phyloP scores from a whole-genome alignment of 208 protist species.

The Sergeia podlipaevii region DNA sequence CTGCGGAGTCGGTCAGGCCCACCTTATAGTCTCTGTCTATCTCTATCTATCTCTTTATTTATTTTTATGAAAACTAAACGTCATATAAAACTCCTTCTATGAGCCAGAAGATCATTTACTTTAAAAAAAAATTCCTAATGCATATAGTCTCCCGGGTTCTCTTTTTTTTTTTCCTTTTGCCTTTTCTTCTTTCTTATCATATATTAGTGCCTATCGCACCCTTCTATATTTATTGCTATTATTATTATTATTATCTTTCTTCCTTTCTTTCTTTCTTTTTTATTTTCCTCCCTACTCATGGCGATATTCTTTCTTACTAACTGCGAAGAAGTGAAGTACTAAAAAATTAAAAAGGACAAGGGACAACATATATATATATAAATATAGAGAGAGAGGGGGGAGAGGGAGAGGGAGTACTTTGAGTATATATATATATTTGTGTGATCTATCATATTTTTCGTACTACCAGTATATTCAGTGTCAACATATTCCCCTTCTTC shows the following conservation, averaged over 20 bases:
- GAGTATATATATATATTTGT: too few species aligned
- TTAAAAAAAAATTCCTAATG: too few species aligned
- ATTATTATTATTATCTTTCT: slow-evolving; percentile 2
- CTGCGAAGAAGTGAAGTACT: too few species aligned
- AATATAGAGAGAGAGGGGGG: neutral
- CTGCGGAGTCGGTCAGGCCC: neutral
- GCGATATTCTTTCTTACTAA: slow-evolving; percentile 1
- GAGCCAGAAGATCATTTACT: neutral
- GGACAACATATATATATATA: slow-evolving; percentile 4
- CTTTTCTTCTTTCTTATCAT: neutral
- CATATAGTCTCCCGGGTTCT: too few species aligned
- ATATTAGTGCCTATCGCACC: neutral
- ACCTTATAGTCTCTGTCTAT: too few species aligned
- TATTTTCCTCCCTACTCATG: slow-evolving; percentile 4
- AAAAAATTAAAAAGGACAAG: slow-evolving; percentile 16
- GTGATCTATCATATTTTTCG: too few species aligned
- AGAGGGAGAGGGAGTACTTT: neutral
- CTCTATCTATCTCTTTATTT: too few species aligned
- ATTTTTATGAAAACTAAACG: too few species aligned
- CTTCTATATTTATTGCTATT: neutral
- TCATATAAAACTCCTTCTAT: neutral
- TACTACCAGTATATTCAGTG: too few species aligned
- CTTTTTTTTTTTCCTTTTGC: neutral
- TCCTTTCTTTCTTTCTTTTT: slow-evolving; percentile 4
- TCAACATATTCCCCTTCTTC: too few species aligned